A percentile compares a stretch with the other conserved stretches of the same genome.
Evolutionary conservation across 2,329 filamentous ascomycete genomes (phyloP).

Genomic region (Trichoderma breve): DNA sequence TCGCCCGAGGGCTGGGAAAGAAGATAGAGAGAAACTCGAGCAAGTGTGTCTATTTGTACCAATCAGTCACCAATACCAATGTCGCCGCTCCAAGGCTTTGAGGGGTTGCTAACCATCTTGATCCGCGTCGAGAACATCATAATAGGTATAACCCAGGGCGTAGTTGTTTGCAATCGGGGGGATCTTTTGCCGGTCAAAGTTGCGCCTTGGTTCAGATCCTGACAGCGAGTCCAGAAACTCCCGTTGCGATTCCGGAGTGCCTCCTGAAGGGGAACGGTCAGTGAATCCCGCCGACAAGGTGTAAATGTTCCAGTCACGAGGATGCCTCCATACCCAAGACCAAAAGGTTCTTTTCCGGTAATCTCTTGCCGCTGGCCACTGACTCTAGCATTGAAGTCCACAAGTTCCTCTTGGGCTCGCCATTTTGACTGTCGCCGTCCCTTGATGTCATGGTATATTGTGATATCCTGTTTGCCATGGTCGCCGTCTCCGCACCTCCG

Average conservation of each 20-base stretch:
- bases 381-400: conserved; percentile 93
- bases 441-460: conserved; percentile 58
- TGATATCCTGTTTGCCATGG: conserved; percentile 57
- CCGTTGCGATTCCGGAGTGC: conserved; percentile 76
- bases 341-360: conserved; percentile 88
- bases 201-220: conserved; percentile 52
- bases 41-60: conserved; percentile 71
- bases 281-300: conserved; percentile 21
- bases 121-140: conserved; percentile 89
- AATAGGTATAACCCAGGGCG: conserved; percentile 90
- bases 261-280: conserved; percentile 54
- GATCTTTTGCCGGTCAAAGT: conserved; percentile 57
- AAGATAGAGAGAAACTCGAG: conserved; percentile 84
- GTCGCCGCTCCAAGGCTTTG: not conserved
- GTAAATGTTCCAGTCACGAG: not conserved
- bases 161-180: conserved; percentile 89
- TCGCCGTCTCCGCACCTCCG: conserved; percentile 22
- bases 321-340: conserved; percentile 64
- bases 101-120: conserved; percentile 69
- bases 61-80: conserved; percentile 24
- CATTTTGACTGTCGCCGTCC: conserved; percentile 56
- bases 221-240: conserved; percentile 73
- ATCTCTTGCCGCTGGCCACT: conserved; percentile 82
- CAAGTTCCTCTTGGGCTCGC: conserved; percentile 80
- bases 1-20: conserved; percentile 80